These are phyloP conservation scores for Podila epicladia DNA, from an alignment of 192 early-diverging fungal genomes.

Conservation along the genomic window DNA sequence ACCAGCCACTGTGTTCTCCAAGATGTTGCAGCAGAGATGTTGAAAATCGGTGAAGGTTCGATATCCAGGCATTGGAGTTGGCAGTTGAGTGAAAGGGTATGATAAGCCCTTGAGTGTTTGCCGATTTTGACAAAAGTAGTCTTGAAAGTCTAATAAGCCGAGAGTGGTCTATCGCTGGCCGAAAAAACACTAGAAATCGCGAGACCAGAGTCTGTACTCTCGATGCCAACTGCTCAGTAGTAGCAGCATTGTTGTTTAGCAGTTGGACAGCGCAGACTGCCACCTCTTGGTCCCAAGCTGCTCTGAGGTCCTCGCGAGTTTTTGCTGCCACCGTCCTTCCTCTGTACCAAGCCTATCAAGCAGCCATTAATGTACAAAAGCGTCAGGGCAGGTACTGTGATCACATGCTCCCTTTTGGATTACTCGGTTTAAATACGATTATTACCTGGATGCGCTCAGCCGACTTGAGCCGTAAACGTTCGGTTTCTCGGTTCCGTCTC, in stretches of 20 bases:
- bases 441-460: conserved; percentile 74
- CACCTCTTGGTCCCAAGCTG: conserved; percentile 49
- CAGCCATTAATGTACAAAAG: neutral
- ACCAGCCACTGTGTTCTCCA: conserved; percentile 10
- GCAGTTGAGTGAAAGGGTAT: conserved; percentile 5
- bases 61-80: neutral
- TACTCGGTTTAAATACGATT: neutral
- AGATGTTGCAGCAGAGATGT: conserved; percentile 18
- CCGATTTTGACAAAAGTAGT: conserved; percentile 19
- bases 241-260: neutral
- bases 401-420: neutral
- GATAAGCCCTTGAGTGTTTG: neutral
- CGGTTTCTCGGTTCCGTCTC: conserved; percentile 74
- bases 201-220: conserved; percentile 10
- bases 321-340: conserved; percentile 51
- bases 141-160: conserved; percentile 28
- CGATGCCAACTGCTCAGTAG: conserved; percentile 9
- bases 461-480: conserved; percentile 64
- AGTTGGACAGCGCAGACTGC: neutral
- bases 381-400: neutral
- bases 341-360: conserved; percentile 66
- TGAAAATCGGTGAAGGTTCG: conserved; percentile 21
- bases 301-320: conserved; percentile 35
- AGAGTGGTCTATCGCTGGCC: conserved; percentile 25
- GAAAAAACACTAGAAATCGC: conserved; percentile 58